Percentiles rank a stretch among this genome's conserved stretches.
These are phyloP conservation scores for Glycine tomentella DNA, from an alignment of 306 rosid genomes.

Conservation along the genomic window DNA sequence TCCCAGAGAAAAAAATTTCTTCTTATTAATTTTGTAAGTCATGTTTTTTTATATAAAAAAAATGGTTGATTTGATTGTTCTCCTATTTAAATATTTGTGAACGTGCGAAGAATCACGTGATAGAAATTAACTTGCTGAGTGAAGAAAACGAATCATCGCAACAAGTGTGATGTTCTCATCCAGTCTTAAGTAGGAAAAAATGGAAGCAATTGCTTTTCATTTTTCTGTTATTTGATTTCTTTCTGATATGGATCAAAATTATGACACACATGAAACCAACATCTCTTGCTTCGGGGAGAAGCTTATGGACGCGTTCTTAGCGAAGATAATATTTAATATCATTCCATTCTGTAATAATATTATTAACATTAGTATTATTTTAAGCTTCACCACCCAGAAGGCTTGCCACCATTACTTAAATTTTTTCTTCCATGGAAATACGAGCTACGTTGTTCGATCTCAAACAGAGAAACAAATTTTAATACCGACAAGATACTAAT, in stretches of 20 bases:
- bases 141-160: constrained; percentile 35
- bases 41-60: not conserved
- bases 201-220: not conserved
- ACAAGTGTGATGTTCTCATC: constrained; percentile 24
- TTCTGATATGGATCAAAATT: constrained; percentile 37
- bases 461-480: constrained; percentile 53
- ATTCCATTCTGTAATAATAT: constrained; percentile 20
- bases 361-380: constrained; percentile 19
- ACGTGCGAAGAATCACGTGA: constrained; percentile 50
- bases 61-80: not conserved
- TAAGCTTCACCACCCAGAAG: constrained; percentile 31
- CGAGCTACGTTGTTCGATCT: constrained; percentile 69
- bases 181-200: not conserved
- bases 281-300: constrained; percentile 85
- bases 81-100: constrained; percentile 33
- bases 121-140: constrained; percentile 40
- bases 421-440: constrained; percentile 52
- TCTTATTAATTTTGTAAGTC: not conserved
- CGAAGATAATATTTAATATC: constrained; percentile 41
- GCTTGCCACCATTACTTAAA: constrained; percentile 36
- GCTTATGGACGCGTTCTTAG: constrained; percentile 50
- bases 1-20: not conserved
- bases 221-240: not conserved
- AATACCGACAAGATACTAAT: constrained; percentile 65
- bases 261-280: constrained; percentile 60